phyloP scores from a whole-genome alignment of 2,329 filamentous ascomycete genomes.

The Apiospora rasikravindrae region DNA sequence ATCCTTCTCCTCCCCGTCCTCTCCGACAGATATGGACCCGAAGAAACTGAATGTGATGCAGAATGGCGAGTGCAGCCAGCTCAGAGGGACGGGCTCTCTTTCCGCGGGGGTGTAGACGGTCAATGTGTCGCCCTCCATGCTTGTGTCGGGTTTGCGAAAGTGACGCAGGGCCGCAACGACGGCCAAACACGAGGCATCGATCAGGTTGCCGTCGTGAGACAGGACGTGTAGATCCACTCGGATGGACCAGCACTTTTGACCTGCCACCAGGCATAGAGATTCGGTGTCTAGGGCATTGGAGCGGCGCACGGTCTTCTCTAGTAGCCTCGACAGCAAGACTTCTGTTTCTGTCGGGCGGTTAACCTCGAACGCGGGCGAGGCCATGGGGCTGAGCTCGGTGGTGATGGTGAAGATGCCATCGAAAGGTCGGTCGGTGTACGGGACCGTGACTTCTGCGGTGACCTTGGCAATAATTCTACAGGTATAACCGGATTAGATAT shows the following conservation, averaged over 20 bases:
- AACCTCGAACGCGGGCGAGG: conserved; percentile 86
- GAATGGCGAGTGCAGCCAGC: conserved; percentile 89
- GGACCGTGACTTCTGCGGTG: conserved; percentile 85
- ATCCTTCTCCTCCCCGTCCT: conserved; percentile 52
- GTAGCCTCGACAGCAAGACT: conserved; percentile 81
- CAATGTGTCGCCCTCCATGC: conserved; percentile 81
- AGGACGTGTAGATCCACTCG: conserved; percentile 92
- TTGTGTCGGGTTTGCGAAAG: conserved; percentile 88
- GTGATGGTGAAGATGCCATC: conserved; percentile 94
- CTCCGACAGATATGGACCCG: conserved; percentile 54
- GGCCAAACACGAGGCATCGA: conserved; percentile 85
- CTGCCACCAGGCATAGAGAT: conserved; percentile 90
- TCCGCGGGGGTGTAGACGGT: conserved; percentile 85
- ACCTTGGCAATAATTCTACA: conserved; percentile 80
- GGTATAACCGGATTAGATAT: not conserved
- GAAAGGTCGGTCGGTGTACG: conserved; percentile 87
- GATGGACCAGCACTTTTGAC: conserved; percentile 88
- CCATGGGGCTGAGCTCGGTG: conserved; percentile 91
- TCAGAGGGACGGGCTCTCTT: conserved; percentile 86
- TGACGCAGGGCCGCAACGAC: conserved; percentile 88
- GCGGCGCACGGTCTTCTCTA: conserved; percentile 93
- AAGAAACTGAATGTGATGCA: conserved; percentile 91
- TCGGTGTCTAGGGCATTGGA: conserved; percentile 94
- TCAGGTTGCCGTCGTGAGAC: conserved; percentile 86
- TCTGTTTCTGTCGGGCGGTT: conserved; percentile 85